phyloP scores from a whole-genome alignment of 345 rosid genomes.

The Brassica carinata region DNA sequence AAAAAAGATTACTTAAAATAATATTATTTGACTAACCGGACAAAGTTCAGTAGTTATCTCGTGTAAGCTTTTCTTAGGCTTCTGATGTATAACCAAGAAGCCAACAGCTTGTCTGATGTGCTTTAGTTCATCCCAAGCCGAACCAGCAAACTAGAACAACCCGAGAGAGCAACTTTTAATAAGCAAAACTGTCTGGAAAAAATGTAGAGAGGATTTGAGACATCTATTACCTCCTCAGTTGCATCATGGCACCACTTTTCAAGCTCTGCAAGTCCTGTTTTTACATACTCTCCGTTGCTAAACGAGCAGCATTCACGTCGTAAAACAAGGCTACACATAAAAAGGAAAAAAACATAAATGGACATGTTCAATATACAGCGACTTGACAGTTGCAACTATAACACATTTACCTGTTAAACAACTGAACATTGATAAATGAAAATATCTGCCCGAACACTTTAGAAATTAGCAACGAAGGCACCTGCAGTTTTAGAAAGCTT shows the following conservation, averaged over 20 bases:
- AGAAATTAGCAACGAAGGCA: constrained; percentile 75
- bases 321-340: constrained; percentile 74
- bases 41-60: constrained; percentile 96
- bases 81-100: constrained; percentile 97
- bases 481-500: constrained; percentile 49
- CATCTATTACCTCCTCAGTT: constrained; percentile 70
- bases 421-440: constrained; percentile 90
- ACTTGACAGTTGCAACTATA: background rate
- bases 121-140: constrained; percentile 89
- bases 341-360: constrained; percentile 3
- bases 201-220: constrained; percentile 7
- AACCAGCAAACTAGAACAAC: constrained; percentile 71
- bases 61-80: constrained; percentile 85
- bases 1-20: background rate
- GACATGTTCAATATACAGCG: constrained; percentile 4
- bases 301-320: constrained; percentile 98
- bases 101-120: constrained; percentile 99
- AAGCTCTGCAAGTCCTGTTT: constrained; percentile 88
- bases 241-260: constrained; percentile 89
- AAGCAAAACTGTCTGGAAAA: constrained; percentile 1
- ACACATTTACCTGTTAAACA: constrained; percentile 81
- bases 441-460: constrained; percentile 88
- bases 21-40: constrained; percentile 53
- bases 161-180: constrained; percentile 19
- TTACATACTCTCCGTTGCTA: constrained; percentile 93